Percentiles rank a stretch among this genome's conserved stretches.
Evolutionary conservation across 306 rosid species (phyloP).

Genomic region (Prosopis cineraria): DNA sequence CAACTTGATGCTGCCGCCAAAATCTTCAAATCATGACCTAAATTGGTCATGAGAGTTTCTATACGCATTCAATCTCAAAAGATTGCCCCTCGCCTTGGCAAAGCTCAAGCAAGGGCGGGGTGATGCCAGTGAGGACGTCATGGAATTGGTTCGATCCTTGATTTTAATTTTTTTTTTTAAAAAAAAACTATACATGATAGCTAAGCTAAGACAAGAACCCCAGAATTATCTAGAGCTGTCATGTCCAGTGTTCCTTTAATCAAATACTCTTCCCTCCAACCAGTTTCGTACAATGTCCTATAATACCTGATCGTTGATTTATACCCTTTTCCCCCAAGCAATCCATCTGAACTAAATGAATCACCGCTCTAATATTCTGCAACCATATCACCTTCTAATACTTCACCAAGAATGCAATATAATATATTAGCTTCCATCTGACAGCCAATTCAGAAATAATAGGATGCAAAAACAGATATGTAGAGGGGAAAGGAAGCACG

Average conservation of each 20-base stretch:
- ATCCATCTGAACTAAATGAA: constrained; percentile 19
- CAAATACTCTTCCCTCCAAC: not conserved
- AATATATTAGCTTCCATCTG: not conserved
- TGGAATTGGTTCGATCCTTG: not conserved
- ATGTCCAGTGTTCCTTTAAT: not conserved
- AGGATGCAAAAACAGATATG: no score
- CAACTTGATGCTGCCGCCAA: not conserved
- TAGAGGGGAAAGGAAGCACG: not conserved
- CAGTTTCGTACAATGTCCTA: not conserved
- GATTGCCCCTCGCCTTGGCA: not conserved
- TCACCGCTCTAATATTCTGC: not conserved
- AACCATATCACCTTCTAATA: not conserved
- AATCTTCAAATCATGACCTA: constrained; percentile 20
- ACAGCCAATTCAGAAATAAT: not conserved
- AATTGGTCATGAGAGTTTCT: constrained; percentile 24
- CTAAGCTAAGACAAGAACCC: not conserved
- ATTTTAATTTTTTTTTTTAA: no score
- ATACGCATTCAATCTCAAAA: not conserved
- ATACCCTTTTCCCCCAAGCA: not conserved
- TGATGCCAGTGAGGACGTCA: not conserved
- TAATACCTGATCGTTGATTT: not conserved
- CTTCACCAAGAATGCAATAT: not conserved
- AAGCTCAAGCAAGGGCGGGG: not conserved
- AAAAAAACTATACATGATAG: no score
- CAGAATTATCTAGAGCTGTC: not conserved